Base-by-base conservation (phyloP, 129 eudicot genomes). In the Tagetes patula region DNA sequence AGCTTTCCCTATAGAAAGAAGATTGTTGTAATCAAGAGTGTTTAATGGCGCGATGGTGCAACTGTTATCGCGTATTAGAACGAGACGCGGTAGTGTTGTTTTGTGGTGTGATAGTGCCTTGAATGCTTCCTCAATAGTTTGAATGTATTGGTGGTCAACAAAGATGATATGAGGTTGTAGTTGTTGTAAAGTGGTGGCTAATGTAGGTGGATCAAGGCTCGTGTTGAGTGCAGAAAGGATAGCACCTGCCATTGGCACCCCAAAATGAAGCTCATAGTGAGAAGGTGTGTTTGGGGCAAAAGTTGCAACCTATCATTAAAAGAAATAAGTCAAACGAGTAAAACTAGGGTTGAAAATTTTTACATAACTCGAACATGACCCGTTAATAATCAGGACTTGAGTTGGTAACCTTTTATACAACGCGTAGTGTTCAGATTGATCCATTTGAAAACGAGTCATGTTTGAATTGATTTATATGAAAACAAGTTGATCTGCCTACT, bases 211-310 rank as follows among this genome's bases (percentile, higher is more conserved):
- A 58, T 83, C 87, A 1, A 89, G 81, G 64, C 80, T 79, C 45
- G 96, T 79, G 76, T 89, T 86, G n/a, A 89, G 75, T 0, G 96
- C 79, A 1, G 80, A 82, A 46, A 86, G 82, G 55, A 89, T 76
- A 12, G 84, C 96, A 5, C 96, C 92, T 3, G 85, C 83, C 88
- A 89, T 87, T 67, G 96, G 92, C 58, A 83, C 96, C 5, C 72
- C 96, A 53, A 87, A 89, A 40, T 89, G 92, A 58, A 89, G 82
- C 86, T 89, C 96, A 49, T 87, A 87, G 14, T 82, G 92, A 40
- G 85, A 90, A 34, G 92, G 88, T 33, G 80, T 75, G 14, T 89
- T 89, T 41, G 92, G 90, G 14, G 88, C 77, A 45, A 89, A 27
- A 30, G 85, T 86, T 53, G 83, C 88, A 55, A 89, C 92, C 96